Evolutionary conservation across 2,329 filamentous ascomycete genomes (phyloP), one percentile per base, ranked within the genome.

Genomic region (Ascochyta clinopodiicola): DNA sequence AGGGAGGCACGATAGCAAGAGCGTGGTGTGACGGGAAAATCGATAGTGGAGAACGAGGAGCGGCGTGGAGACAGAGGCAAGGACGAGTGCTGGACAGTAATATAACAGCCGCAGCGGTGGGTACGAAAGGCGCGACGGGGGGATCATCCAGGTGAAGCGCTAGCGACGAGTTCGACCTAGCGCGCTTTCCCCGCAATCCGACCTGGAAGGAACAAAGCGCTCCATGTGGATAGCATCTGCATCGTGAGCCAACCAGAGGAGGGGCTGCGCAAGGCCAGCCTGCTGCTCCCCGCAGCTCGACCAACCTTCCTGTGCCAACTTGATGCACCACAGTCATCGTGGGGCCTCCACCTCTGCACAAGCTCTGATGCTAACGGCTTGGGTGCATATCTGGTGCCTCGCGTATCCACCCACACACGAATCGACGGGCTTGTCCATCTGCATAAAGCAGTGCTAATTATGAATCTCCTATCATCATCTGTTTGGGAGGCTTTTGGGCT

Each of bases 101-200:
- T 70, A 68, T 68, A 57, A 57, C 56, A 57, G 56, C 54, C 51
- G 50, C 60, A 49, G 56, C 47, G 38, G 45, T 56, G 56, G 46
- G 49, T 51, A 53, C 32, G 40, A 38, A 42, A 48, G 19, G 51
- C 53, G 45, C 47, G 50, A 56, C 51, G 45, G 38, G 27, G 36
- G 37, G 46, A 55, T 55, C 51, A 13, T 45, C 35, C 22, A 17
- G n/a, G 10, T 45, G 31, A 17, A 34, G 19, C 40, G 32, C 52
- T 56, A 56, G 32, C 17, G 2, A 37, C 43, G 13, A 1, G 24
- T 59, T 13, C 24, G 62, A 67, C 44, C 52, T 68, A 63, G 69
- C 60, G 56, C 40, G 35, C 17, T 45, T 73, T 72, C 72, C 71
- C 72, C 72, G 72, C 72, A 75, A 69, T 72, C 53, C 60, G 46